Evolutionary conservation across 108 stramenopile genomes (phyloP).

Genomic region (Cylindrotheca closterium): DNA sequence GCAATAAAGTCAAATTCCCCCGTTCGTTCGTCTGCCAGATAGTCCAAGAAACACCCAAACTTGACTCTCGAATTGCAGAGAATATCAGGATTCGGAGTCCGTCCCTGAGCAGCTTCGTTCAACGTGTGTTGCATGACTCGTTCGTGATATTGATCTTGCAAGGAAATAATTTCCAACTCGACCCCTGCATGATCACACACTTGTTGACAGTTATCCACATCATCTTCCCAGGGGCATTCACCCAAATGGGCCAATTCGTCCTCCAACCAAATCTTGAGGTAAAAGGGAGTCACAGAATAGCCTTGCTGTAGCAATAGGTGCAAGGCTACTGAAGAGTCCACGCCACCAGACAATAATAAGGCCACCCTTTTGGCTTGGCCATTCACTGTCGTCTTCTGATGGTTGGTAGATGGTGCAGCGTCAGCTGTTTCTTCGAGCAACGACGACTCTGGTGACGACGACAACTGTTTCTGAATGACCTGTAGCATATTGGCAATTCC

Average conservation of each 20-base stretch:
- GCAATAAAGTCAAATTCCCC: slow-evolving; percentile 75
- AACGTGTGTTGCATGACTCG: slow-evolving; percentile 89
- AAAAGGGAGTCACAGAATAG: slow-evolving; percentile 91
- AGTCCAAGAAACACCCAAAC: slow-evolving; percentile 94
- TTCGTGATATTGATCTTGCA: slow-evolving; percentile 92
- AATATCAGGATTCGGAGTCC: slow-evolving; percentile 98
- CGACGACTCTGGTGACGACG: no score
- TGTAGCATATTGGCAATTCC: slow-evolving; percentile 76
- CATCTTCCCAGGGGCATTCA: slow-evolving; percentile 96
- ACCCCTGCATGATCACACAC: slow-evolving; percentile 89
- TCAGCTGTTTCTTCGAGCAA: not conserved
- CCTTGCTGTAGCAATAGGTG: slow-evolving; percentile 79
- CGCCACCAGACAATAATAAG: slow-evolving; percentile 93
- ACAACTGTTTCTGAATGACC: slow-evolving; percentile 63
- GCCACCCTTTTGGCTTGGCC: slow-evolving; percentile 61
- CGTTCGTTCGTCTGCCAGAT: slow-evolving; percentile 33
- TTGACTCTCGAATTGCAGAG: slow-evolving; percentile 96
- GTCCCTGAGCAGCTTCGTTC: slow-evolving; percentile 76
- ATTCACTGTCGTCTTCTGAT: not conserved
- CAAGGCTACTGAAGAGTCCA: slow-evolving; percentile 95
- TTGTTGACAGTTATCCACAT: slow-evolving; percentile 61
- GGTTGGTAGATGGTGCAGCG: not conserved
- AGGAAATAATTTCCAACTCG: slow-evolving; percentile 77
- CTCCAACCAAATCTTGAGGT: slow-evolving; percentile 97
- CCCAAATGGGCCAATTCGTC: slow-evolving; percentile 94